Base-by-base conservation (phyloP, 179 eudicot species). In the Carnegiea gigantea region DNA sequence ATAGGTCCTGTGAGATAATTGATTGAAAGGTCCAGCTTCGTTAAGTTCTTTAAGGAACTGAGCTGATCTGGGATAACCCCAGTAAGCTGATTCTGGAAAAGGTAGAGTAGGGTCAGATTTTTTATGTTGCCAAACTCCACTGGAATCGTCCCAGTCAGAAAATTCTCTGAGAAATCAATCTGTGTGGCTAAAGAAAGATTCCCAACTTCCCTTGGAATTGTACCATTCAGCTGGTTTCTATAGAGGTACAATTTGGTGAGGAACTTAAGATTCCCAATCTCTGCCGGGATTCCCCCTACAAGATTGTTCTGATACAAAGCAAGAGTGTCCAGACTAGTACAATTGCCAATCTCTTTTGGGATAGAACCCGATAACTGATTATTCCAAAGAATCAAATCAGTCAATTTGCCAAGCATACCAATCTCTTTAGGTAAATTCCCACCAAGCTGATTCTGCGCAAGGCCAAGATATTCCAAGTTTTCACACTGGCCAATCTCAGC, bases 81-180 rank as follows among this genome's bases (percentile, higher is more conserved):
- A 21, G 86, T 84, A 21, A 95, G 95, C 86, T 86, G 83, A 82
- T 95, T 95, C 81, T 92, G 88, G 76, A 93, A 95, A 82, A 95
- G 88, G 80, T 85, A 89, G 26, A 96, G 92, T 15, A 96, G 88
- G 15, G 77, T 62, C 30, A 96, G 86, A 77, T 88, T 89, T 83
- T 83, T 85, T 79, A 96, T 88, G 38, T 70, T 89, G 65, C 89
- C 84, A 28, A 95, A 73, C 87, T 93, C 98, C 2, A 62, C 70
- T 40, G 98, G 98, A 73, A 95, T 95, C 85, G 84, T 89, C 46
- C 98, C 98, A 2, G 82, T 83, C 85, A 95, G 76, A 83, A 53
- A 51, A 77, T 95, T 95, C 86, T 95, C 98, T 0, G 98, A 95
- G 83, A 93, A 93, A 83, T 95, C 98, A 44, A 95, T 93, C 80